Conservation (phyloP, 108 stramenopile species). For the Skeletonema costatum region DNA sequence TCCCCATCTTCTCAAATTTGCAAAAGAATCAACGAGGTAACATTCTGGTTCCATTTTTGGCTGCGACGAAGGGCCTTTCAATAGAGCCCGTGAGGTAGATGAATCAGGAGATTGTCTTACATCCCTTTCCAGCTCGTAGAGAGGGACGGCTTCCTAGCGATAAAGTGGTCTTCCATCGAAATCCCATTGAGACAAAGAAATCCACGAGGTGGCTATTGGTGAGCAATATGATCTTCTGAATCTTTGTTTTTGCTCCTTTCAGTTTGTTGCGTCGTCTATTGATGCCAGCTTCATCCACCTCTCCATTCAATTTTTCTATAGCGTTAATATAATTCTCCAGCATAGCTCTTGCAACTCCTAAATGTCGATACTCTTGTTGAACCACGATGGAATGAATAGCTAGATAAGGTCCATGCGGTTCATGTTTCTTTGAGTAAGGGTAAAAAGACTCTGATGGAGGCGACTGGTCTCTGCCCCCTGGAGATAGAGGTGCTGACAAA, state of each 20-base stretch:
- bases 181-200: constrained; percentile 81
- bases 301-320: constrained; percentile 11
- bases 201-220: constrained; percentile 60
- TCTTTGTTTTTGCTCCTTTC: constrained; percentile 15
- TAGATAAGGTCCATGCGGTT: constrained; percentile 60
- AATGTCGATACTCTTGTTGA: constrained; percentile 39
- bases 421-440: constrained; percentile 43
- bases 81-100: neutral
- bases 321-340: constrained; percentile 50
- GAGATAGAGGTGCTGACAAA: neutral
- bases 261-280: constrained; percentile 23
- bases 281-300: constrained; percentile 8
- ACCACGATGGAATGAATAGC: constrained; percentile 86
- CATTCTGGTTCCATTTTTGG: constrained; percentile 24
- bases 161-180: constrained; percentile 44
- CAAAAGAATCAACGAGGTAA: constrained; percentile 40
- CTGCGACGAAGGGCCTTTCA: neutral
- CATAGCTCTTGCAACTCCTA: constrained; percentile 58
- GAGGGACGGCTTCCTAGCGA: constrained; percentile 53
- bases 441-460: neutral
- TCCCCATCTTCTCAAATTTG: constrained; percentile 45
- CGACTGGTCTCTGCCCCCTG: neutral
- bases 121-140: constrained; percentile 62
- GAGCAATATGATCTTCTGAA: constrained; percentile 58
- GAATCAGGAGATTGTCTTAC: constrained; percentile 10